A percentile compares a stretch with the other conserved stretches of the same genome.
Evolutionary conservation across 306 rosid species (phyloP).

Genomic region (Lupinus albus): DNA sequence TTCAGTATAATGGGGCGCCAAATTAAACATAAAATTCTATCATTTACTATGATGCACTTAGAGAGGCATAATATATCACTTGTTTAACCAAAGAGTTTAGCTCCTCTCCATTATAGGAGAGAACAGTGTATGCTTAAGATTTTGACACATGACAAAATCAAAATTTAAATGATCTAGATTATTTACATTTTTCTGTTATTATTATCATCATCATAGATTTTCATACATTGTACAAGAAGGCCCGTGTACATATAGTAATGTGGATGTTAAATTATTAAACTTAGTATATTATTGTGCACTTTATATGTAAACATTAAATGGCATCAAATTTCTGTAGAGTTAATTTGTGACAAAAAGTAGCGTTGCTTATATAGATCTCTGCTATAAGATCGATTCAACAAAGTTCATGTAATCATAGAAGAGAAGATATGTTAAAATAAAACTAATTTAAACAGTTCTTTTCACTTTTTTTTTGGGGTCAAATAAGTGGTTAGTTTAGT

Average conservation of each 20-base stretch:
- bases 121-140: too few species aligned
- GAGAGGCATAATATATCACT: conserved; percentile 31
- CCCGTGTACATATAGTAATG: background rate
- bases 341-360: background rate
- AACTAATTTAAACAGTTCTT: background rate
- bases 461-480: background rate
- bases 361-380: background rate
- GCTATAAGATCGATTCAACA: too few species aligned
- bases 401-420: background rate
- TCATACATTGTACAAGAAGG: background rate
- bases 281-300: too few species aligned
- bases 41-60: conserved; percentile 9
- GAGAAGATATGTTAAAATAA: background rate
- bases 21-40: background rate
- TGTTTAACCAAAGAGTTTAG: conserved; percentile 35
- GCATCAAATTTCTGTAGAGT: background rate
- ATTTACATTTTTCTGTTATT: too few species aligned
- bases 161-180: too few species aligned
- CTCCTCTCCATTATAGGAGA: too few species aligned
- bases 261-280: background rate
- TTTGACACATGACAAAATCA: too few species aligned
- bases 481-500: too few species aligned
- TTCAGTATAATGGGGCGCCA: conserved; percentile 6
- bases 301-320: background rate
- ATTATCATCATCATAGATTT: background rate